Percentiles rank a stretch among this genome's conserved stretches.
Evolutionary conservation across 805 yeast species (phyloP).

Genomic region (Myxozyma nipponensis): DNA sequence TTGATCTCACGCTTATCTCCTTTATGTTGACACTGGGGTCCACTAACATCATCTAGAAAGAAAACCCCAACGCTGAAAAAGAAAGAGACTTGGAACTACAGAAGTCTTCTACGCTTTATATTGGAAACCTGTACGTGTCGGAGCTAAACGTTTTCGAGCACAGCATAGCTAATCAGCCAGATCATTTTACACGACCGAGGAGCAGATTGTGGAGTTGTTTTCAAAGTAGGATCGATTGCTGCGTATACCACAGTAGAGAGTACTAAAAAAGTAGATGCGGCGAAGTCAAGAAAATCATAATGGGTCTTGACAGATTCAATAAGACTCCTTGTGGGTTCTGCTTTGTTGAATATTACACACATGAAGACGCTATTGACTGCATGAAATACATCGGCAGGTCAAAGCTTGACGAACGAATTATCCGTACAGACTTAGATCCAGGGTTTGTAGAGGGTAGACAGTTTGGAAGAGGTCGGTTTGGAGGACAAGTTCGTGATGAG

Average conservation of each 20-base stretch:
- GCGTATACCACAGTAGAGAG: not conserved
- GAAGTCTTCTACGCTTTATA: constrained; percentile 73
- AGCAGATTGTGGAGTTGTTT: constrained; percentile 84
- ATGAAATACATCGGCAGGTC: constrained; percentile 79
- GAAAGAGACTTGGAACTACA: constrained; percentile 48
- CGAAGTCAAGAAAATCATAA: constrained; percentile 68
- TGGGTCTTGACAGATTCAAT: constrained; percentile 91
- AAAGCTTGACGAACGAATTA: constrained; percentile 72
- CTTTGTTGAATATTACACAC: constrained; percentile 71
- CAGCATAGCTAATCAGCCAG: constrained; percentile 12
- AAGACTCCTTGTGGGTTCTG: constrained; percentile 97
- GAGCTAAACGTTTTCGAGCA: not conserved
- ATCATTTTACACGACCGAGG: constrained; percentile 89
- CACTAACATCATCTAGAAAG: too few relatives aligned
- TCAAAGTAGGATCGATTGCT: constrained; percentile 48
- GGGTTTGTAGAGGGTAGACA: constrained; percentile 96
- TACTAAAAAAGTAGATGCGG: constrained; percentile 44
- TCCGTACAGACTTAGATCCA: constrained; percentile 90
- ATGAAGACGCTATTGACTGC: constrained; percentile 72
- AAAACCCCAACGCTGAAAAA: not conserved
- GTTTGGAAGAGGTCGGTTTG: constrained; percentile 86
- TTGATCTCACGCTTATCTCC: not conserved
- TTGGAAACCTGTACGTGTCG: constrained; percentile 61
- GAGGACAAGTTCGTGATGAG: constrained; percentile 88
- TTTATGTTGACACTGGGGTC: too few relatives aligned